Conservation (phyloP, 108 stramenopile genomes). For the Skeletonema menzelii region DNA sequence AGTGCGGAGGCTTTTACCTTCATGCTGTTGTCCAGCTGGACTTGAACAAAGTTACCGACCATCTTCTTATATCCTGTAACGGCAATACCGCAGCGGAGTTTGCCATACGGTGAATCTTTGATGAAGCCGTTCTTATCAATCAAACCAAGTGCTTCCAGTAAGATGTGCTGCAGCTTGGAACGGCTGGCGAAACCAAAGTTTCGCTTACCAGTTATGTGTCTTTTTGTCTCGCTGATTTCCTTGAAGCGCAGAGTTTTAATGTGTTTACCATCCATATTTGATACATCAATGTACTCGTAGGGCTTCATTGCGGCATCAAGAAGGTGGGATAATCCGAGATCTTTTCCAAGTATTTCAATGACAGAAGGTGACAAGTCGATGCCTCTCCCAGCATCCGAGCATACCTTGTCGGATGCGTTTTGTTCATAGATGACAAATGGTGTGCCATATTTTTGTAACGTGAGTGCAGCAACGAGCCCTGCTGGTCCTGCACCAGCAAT, state of each 20-base stretch:
- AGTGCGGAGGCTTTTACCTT: constrained; percentile 18
- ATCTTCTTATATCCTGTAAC: background rate
- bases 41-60: background rate
- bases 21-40: constrained; percentile 8
- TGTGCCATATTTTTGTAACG: constrained; percentile 18
- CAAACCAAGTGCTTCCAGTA: constrained; percentile 19
- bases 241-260: constrained; percentile 8
- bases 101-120: background rate
- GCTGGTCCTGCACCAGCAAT: constrained; percentile 64
- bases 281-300: constrained; percentile 12
- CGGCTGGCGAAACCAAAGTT: constrained; percentile 16
- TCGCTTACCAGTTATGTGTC: constrained; percentile 1
- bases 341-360: constrained; percentile 21
- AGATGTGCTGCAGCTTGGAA: constrained; percentile 13
- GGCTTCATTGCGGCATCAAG: constrained; percentile 10
- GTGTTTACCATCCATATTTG: constrained; percentile 3
- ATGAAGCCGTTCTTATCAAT: constrained; percentile 2
- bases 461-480: constrained; percentile 51
- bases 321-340: constrained; percentile 5
- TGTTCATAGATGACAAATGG: constrained; percentile 36
- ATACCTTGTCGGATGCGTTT: constrained; percentile 16
- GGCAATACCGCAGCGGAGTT: background rate
- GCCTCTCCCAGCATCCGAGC: constrained; percentile 30
- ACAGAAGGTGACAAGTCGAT: constrained; percentile 32
- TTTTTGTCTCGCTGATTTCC: constrained; percentile 1